Conservation (phyloP, 2,329 filamentous ascomycete genomes). For the Fusarium sp. region DNA sequence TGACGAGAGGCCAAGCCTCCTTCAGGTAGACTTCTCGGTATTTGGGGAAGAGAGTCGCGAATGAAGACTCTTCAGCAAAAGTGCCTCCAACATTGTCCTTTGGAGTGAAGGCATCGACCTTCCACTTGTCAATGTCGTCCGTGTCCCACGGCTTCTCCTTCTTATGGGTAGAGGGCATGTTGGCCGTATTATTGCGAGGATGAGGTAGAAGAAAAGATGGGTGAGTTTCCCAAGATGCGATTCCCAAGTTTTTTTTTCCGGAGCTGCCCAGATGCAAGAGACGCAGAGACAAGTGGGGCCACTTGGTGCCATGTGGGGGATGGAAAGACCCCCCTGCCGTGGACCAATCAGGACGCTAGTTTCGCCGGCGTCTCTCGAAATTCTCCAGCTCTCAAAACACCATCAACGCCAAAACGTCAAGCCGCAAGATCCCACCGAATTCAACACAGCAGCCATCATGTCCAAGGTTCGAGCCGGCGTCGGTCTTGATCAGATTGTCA, state of each 20-base stretch:
- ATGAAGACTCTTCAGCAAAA: conserved; percentile 93
- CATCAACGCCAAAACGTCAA: conserved; percentile 8
- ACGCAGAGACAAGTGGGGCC: conserved; percentile 32
- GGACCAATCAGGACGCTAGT: conserved; percentile 41
- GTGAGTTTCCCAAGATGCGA: conserved; percentile 17
- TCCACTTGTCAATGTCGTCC: conserved; percentile 98
- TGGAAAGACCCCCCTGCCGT: conserved; percentile 11
- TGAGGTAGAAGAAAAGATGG: conserved; percentile 1
- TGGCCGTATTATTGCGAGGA: background rate
- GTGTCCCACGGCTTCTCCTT: conserved; percentile 95
- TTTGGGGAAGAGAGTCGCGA: conserved; percentile 89
- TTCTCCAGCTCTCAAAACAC: conserved; percentile 44
- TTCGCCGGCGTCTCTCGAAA: conserved; percentile 36
- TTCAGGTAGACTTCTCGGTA: conserved; percentile 96
- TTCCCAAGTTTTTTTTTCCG: conserved; percentile 44
- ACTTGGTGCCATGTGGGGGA: conserved; percentile 28
- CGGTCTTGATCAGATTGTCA: conserved; percentile 81
- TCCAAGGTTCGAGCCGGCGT: conserved; percentile 61
- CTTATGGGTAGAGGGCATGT: conserved; percentile 90
- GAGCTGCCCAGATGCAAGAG: conserved; percentile 12
- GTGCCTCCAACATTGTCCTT: conserved; percentile 87
- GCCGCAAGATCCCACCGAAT: conserved; percentile 20
- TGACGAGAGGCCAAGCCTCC: conserved; percentile 93
- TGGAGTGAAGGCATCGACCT: conserved; percentile 86
- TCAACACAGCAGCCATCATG: conserved; percentile 55